These are phyloP conservation scores for Betula pendula DNA, from an alignment of 306 rosid species.

Conservation along the genomic window DNA sequence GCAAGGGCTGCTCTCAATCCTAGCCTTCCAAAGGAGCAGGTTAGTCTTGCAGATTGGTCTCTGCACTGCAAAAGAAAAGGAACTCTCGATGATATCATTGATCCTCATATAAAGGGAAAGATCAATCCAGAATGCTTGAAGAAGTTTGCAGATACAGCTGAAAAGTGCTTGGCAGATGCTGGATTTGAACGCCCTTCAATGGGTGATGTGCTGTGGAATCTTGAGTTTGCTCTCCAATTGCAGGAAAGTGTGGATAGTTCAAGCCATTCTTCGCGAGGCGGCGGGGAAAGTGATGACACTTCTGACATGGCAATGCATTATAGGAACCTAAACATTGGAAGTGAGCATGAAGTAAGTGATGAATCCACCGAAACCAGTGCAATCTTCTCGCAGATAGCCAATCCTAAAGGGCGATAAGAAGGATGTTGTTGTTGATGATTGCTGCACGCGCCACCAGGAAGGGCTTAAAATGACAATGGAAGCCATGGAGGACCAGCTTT, in stretches of 20 bases:
- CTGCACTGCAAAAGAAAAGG: slow-evolving; percentile 42
- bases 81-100: slow-evolving; percentile 48
- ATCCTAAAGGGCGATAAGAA: slow-evolving; percentile 34
- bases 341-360: slow-evolving; percentile 33
- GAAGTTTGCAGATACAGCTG: slow-evolving; percentile 50
- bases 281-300: slow-evolving; percentile 14
- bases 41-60: slow-evolving; percentile 64
- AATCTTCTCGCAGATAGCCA: slow-evolving; percentile 36
- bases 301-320: slow-evolving; percentile 35
- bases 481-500: slow-evolving; percentile 27
- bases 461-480: slow-evolving; percentile 15
- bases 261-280: slow-evolving; percentile 11
- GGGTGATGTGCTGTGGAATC: slow-evolving; percentile 57
- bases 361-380: slow-evolving; percentile 11
- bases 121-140: slow-evolving; percentile 50
- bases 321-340: slow-evolving; percentile 38
- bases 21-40: slow-evolving; percentile 55
- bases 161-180: slow-evolving; percentile 54
- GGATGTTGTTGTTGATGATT: not conserved
- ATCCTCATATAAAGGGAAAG: slow-evolving; percentile 43
- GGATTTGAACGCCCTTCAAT: slow-evolving; percentile 54
- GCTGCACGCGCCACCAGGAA: slow-evolving; percentile 2
- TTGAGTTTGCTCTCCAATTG: slow-evolving; percentile 55
- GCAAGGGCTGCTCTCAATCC: slow-evolving; percentile 57
- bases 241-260: slow-evolving; percentile 40